Base-by-base conservation (phyloP, 768 basidiomycete species). In the Naganishia vishniacii region DNA sequence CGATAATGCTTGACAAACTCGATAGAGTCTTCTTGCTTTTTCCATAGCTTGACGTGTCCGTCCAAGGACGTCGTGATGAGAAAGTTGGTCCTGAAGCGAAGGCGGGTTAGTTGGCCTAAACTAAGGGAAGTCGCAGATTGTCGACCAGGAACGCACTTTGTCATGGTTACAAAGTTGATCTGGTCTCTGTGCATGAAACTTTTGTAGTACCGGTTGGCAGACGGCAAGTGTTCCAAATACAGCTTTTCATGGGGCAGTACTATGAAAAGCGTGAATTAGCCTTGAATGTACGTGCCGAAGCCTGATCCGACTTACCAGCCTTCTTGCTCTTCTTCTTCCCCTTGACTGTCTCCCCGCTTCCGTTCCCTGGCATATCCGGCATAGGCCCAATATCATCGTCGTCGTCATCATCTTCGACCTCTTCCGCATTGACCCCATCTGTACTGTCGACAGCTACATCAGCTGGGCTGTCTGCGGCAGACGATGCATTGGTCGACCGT, bases 1-100 rank as follows among this genome's bases (percentile, higher is more conserved):
- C 95, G 86, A 76, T 94, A 99, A 69, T 93, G 90, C 79, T 99
- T 99, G 65, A 98, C 94, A 71, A 97, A 98, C 79, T 98, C 95
- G 72, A 99, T 91, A 4, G 93, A 94, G 6, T 81, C 62, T 23
- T 92, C 88, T 79, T 95, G 92, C 78, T 99, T 99, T 81, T 95
- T 98, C 95, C 95, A 99, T n/a, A 99, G 78, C 76, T 99, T 99
- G 67, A 98, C 78, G 77, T 92, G 88, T 1, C 95, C 95, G 73
- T 98, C 95, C 11, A 91, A 78, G 2, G 94, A 97, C 0, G 94
- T 92, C 7, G 95, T 99, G 51, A 99, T 82, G 45, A 98, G 73
- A 72, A 97, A 99, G 63, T 91, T 86, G 13, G 91, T 94, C 76
- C 94, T 95, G 69, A 18, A 16, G 15, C 45, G 47, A 20, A 11